Base-by-base conservation (phyloP, 768 basidiomycete genomes). In the Calocybe gangraenosa region DNA sequence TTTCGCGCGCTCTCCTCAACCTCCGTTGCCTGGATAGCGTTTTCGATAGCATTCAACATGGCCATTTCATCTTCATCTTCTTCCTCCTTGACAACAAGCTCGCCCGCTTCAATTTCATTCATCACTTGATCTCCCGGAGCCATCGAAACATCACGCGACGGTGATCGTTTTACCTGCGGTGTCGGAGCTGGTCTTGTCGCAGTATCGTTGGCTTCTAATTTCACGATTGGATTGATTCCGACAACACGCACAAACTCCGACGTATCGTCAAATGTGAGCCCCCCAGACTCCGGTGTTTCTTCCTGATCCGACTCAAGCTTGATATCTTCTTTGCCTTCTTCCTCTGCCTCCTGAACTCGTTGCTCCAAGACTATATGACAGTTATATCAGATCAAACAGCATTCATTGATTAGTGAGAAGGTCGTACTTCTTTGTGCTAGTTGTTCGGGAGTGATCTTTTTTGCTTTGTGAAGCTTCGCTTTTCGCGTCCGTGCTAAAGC, bases 171-270 rank as follows among this genome's bases (percentile, higher is more conserved):
- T 8, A 61, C 54, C 20, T 51, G 28, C 20, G 53, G 50, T n/a
- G 57, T 51, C 36, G 63, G 57, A 3, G 50, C 35, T 4, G 40
- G 51, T 4, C 50, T 52, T 7, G 51, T 22, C 15, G 63, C 40
- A 1, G 59, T 47, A 54, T 74, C 75, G 42, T 58, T 67, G 5
- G 62, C 72, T 56, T 78, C 81, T 28, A 56, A 59, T 55, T 84
- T 71, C 32, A 70, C 65, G 1, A 76, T 62, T 0, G 84, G 81
- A 51, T 81, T 79, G 51, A 80, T 81, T 1, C 82, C 80, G 37
- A 91, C 88, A 13, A 82, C 83, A 14, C 93, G 82, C 32, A 98
- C 90, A 53, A 99, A 99, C 62, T 97, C 95, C 1, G 92, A 92
- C 0, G 95, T 98, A 54, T 97, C 94, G 58, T 98, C 94, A 51